Base-by-base conservation (phyloP, 768 basidiomycete species). In the Mycena rebaudengoi region DNA sequence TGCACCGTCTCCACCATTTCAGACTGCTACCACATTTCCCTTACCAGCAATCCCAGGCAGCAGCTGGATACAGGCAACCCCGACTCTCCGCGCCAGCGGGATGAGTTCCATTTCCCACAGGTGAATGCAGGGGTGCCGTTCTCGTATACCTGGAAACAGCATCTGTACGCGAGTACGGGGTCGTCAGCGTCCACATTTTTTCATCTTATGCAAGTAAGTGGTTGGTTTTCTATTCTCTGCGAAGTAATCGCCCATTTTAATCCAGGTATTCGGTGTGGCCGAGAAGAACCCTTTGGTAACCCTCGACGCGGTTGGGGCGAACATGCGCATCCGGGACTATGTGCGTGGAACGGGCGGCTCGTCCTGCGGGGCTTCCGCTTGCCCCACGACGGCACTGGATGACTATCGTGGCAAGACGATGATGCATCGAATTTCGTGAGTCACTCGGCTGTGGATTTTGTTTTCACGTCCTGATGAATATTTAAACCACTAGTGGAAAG, bases 251-350 rank as follows among this genome's bases (percentile, higher is more conserved):
- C n/a, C n/a, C n/a, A n/a, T n/a, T n/a, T n/a, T n/a, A n/a, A n/a
- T n/a, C n/a, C n/a, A n/a, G n/a, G 64, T 44, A 35, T 69, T 58
- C 39, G 58, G 63, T 44, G 21, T 57, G 46, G 25, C 65, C 21
- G 60, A 71, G 61, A 70, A 73, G 62, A 39, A 75, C 68, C 44
- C 69, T 64, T 29, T 59, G 48, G 28, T 78, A 64, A 57, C 46
- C 51, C 25, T 79, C 71, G 78, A 55, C 61, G 13, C 69, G 52
- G 4, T 68, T 14, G 51, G 56, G 43, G 14, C 61, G 5, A 46
- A 70, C 11, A 58, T 80, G 37, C 68, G 67, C 5, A 78, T 78
- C 0, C 68, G 77, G 21, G 64, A 65, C 62, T 64, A 11, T 11
- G 21, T n/a, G 14, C 16, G 5, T 50, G 69, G 32, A 13, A 70